Evolutionary conservation across 2,329 filamentous ascomycete genomes (phyloP), one percentile per base, ranked within the genome.

Genomic region (Talaromyces sp.): DNA sequence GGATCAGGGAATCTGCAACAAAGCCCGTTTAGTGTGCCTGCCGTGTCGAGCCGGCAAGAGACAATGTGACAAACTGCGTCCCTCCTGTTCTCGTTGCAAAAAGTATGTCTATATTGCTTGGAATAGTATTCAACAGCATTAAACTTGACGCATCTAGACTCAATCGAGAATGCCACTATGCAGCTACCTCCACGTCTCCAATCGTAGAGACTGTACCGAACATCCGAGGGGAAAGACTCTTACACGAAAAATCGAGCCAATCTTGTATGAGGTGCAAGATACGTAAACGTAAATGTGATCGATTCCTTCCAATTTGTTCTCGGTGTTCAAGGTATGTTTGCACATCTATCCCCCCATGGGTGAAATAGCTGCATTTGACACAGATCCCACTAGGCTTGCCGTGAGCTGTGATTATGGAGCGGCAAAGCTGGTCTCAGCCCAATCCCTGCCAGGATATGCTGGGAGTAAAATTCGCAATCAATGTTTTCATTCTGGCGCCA

Each of bases 221-320:
- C 27, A 7, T 13, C 13, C 13, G 31, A 52, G 31, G 24, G 16
- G 27, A 11, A 52, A 52, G 13, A 31, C 49, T 31, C n/a, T 24
- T 9, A 31, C 49, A 52, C 8, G 49, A 31, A 52, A 5, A 52
- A 52, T 52, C 49, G 13, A 9, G 24, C 16, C 49, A 52, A 52
- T 52, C 49, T 22, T 61, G 59, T 16, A 35, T 22, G 39, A 47
- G 31, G 19, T 61, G 59, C 39, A 61, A 49, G 43, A 47, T 4
- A 3, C 35, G 35, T 14, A 61, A 61, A 31, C 59, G 59, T n/a
- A 61, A 61, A 35, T 61, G 59, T 35, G 59, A 61, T 47, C 43
- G 47, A 49, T 16, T 47, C 22, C 19, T 50, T 3, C 59, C 59
- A 14, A 14, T 19, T 16, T 61, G 59, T 31, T 61, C 43, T 10